Evolutionary conservation across 2,329 filamentous ascomycete species (phyloP), one percentile per base, ranked within the genome.

Genomic region (Claviceps paspali): DNA sequence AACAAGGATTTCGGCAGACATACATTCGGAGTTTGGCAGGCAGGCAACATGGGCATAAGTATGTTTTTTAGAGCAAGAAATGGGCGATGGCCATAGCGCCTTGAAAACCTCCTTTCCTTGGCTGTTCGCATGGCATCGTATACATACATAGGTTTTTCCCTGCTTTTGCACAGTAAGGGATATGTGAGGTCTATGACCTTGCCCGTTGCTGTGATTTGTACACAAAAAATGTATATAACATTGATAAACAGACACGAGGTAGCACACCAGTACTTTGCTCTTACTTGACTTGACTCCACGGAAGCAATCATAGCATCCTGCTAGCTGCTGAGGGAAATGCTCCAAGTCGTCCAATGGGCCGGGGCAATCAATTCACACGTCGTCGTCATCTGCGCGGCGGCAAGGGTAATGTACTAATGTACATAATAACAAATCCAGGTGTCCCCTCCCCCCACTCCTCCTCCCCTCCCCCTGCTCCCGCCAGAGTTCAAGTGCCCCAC

Each of bases 21-120:
- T 40, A 34, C 29, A 41, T 30, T 40, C 31, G 43, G 43, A 42
- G 43, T 45, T 45, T 45, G 36, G 41, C 35, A 38, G 43, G 40
- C 9, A 45, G 38, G 28, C n/a, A n/a, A n/a, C n/a, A 39, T 37
- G 41, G 37, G 21, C 24, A 33, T 29, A 30, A 29, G 27, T 29
- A 18, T 30, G 27, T 19, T 35, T 29, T 36, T 36, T 36, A 36
- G 34, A 36, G 34, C 27, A 36, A 30, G 24, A 35, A 35, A 15
- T 22, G 14, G 14, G 18, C 24, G 34, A 29, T 30, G 26, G 27
- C 28, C 26, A 36, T 6, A 36, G 28, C 14, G 24, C 34, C 19
- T 36, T 30, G 18, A 24, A 15, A 21, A 23, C 10, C 14, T 14
- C 17, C 23, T 3, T 14, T 24, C 23, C 6, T 36, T 35, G 4